phyloP scores from a whole-genome alignment of 2,329 filamentous ascomycete species.

The Neofusicoccum ribis region DNA sequence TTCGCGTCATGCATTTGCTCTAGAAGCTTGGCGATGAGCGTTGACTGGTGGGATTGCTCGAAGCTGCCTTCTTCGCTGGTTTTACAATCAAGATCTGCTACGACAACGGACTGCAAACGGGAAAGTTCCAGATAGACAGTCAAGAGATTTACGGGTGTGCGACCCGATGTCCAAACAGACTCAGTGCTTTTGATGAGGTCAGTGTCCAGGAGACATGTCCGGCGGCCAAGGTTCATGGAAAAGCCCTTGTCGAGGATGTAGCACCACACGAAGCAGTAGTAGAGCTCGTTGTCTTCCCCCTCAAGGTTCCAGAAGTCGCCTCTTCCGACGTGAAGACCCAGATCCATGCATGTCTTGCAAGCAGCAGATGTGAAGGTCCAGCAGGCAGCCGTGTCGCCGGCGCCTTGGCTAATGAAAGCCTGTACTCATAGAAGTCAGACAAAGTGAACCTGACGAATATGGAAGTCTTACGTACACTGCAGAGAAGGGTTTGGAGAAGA shows the following conservation, averaged over 20 bases:
- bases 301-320: background rate
- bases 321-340: conserved; percentile 29
- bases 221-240: conserved; percentile 32
- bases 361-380: conserved; percentile 35
- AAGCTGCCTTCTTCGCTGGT: conserved; percentile 19
- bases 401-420: conserved; percentile 35
- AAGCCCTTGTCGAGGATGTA: conserved; percentile 34
- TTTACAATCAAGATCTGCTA: background rate
- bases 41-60: conserved; percentile 23
- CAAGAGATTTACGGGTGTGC: conserved; percentile 28
- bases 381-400: conserved; percentile 33
- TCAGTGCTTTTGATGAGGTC: conserved; percentile 27
- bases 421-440: background rate
- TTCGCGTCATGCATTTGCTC: background rate
- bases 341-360: conserved; percentile 32
- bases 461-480: conserved; percentile 28
- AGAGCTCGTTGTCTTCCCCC: conserved; percentile 25
- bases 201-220: conserved; percentile 26
- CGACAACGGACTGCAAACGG: conserved; percentile 32
- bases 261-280: conserved; percentile 31
- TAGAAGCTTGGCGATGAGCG: conserved; percentile 16
- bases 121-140: conserved; percentile 30
- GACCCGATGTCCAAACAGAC: conserved; percentile 24
- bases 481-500: conserved; percentile 32
- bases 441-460: background rate